These are phyloP conservation scores for Termitomyces sp. DNA, from an alignment of 768 basidiomycete species.

Conservation along the genomic window DNA sequence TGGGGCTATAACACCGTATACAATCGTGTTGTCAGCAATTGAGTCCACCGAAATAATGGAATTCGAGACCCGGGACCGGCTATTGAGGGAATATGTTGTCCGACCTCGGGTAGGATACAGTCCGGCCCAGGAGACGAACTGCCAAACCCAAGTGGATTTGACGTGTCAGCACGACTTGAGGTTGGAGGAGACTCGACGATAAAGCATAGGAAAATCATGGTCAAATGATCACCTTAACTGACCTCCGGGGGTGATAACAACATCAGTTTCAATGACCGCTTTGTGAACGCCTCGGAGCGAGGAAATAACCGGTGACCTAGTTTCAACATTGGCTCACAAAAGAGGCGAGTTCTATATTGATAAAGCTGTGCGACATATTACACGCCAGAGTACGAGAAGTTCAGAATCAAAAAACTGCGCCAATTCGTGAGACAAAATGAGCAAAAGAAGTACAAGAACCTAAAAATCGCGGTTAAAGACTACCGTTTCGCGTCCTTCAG, in stretches of 20 bases:
- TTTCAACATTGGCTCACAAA: constrained; percentile 2
- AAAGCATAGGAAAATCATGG: neutral
- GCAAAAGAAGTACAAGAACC: constrained; percentile 1
- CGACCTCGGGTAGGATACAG: neutral
- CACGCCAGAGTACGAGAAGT: constrained; percentile 7
- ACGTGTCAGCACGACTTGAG: neutral
- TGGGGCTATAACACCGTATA: constrained; percentile 8
- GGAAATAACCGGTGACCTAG: constrained; percentile 4
- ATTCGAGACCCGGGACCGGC: neutral
- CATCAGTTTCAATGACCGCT: neutral
- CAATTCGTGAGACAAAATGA: constrained; percentile 4
- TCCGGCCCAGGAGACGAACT: neutral
- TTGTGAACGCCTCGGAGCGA: neutral
- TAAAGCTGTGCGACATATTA: constrained; percentile 4
- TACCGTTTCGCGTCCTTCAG: constrained; percentile 10
- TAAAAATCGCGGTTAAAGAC: neutral
- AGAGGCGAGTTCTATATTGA: constrained; percentile 4
- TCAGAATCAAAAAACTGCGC: constrained; percentile 3
- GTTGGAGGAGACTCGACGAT: neutral
- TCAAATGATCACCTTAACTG: neutral
- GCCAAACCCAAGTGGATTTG: neutral
- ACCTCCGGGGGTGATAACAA: neutral
- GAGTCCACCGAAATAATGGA: constrained; percentile 2
- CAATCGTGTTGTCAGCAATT: neutral
- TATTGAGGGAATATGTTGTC: neutral